A percentile compares a stretch with the other conserved stretches of the same genome.
Conservation (phyloP, 768 basidiomycete genomes). For the Saitozyma podzolica region DNA sequence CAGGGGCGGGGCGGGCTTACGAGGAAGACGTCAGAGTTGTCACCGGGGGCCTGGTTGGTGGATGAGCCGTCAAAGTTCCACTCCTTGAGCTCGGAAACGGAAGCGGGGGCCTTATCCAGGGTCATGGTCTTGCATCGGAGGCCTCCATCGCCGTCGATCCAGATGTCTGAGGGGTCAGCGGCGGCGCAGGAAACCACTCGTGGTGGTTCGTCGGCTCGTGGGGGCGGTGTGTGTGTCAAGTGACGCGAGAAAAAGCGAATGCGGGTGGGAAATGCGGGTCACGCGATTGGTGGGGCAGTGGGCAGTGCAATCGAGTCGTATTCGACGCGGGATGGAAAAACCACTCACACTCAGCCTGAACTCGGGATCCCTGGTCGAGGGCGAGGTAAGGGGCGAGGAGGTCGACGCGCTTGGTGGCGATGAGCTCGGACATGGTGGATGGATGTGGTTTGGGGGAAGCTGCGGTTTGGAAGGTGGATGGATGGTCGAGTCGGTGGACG, state of each 20-base stretch:
- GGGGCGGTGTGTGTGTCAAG: background rate
- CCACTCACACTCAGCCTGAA: constrained; percentile 75
- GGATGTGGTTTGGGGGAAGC: background rate
- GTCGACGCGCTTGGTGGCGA: constrained; percentile 58
- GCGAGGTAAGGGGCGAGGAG: constrained; percentile 86
- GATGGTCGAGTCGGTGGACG: background rate
- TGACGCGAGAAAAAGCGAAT: background rate
- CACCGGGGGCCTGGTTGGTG: constrained; percentile 92
- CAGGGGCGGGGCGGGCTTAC: constrained; percentile 27
- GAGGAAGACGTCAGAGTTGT: constrained; percentile 96
- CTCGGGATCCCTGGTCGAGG: constrained; percentile 82
- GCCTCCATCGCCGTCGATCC: constrained; percentile 94
- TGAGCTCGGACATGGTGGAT: constrained; percentile 44
- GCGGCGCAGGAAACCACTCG: background rate
- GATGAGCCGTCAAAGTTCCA: constrained; percentile 99
- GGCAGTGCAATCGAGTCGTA: no score
- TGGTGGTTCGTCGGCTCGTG: background rate
- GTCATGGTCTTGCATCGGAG: constrained; percentile 99
- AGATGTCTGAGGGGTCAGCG: constrained; percentile 68
- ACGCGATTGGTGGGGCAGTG: no score
- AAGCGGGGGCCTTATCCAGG: constrained; percentile 77
- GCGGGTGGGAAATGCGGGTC: no score
- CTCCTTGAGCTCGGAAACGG: constrained; percentile 85
- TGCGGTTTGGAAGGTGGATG: background rate
- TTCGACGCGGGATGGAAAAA: background rate